These are phyloP conservation scores for Kappamyces sp. DNA, from an alignment of 192 early-diverging fungal genomes.

Conservation along the genomic window DNA sequence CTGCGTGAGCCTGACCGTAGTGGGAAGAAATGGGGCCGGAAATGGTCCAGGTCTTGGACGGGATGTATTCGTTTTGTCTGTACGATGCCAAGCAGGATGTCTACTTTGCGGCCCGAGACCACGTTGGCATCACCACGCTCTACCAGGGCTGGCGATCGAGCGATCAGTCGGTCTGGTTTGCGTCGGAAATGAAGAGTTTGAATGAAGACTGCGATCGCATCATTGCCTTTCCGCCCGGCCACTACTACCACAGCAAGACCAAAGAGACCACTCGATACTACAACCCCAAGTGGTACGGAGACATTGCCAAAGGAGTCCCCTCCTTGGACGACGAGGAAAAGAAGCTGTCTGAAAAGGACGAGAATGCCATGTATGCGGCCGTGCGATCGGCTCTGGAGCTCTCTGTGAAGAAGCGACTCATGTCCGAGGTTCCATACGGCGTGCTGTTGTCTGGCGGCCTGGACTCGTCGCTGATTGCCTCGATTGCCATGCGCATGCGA, in stretches of 20 bases:
- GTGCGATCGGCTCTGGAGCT: conserved; percentile 77
- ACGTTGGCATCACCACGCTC: conserved; percentile 96
- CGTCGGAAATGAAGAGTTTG: conserved; percentile 92
- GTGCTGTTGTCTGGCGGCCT: conserved; percentile 92
- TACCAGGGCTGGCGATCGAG: conserved; percentile 86
- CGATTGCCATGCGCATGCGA: conserved; percentile 74
- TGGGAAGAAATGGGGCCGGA: conserved; percentile 81
- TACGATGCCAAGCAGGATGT: conserved; percentile 76
- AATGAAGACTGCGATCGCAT: conserved; percentile 98
- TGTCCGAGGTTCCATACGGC: conserved; percentile 98
- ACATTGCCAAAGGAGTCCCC: conserved; percentile 28
- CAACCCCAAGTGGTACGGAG: conserved; percentile 80
- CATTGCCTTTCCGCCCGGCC: conserved; percentile 95
- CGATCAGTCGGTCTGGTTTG: conserved; percentile 85
- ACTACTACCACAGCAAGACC: conserved; percentile 71
- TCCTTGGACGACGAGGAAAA: conserved; percentile 39
- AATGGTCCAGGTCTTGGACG: conserved; percentile 83
- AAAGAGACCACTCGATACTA: conserved; percentile 81
- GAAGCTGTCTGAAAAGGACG: conserved; percentile 51
- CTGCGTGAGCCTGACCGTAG: conserved; percentile 29
- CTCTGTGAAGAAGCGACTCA: conserved; percentile 91
- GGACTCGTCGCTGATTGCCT: conserved; percentile 92
- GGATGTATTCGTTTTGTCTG: conserved; percentile 95
- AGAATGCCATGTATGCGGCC: conserved; percentile 55
- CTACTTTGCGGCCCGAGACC: conserved; percentile 90